Base-by-base conservation (phyloP, 2,329 filamentous ascomycete genomes). In the Cadophora gregata region DNA sequence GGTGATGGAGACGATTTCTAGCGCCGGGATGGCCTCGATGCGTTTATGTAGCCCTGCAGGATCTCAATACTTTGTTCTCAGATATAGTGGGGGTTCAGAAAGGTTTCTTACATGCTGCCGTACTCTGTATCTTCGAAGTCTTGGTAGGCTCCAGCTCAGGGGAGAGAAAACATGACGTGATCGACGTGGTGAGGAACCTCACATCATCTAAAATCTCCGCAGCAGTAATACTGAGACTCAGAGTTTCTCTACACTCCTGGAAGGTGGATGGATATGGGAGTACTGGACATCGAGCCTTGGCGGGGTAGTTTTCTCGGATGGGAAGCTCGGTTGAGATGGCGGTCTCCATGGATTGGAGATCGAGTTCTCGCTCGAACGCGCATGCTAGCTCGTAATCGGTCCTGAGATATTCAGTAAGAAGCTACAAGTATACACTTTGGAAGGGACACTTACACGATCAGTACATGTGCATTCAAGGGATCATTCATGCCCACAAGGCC, bases 161-260 rank as follows among this genome's bases (percentile, higher is more conserved):
- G 6, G 48, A 56, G 14, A 59, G 56, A 45, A 59, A 59, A n/a
- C 36, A 45, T 45, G 42, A 56, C 10, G 83, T 70, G 0, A 85
- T 80, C 3, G 79, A 73, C n/a, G 78, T 73, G 14, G 84, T 77
- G 1, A 86, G 76, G 24, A 80, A 80, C 5, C 83, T 80, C 73
- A 85, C 79, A 50, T 83, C 80, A 63, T 86, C 84, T 1, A 86
- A 80, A 59, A 86, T 82, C 19, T 80, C 78, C 3, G 83, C 82
- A 0, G 82, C 83, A 59, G 76, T 76, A 0, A 78, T 76, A 60
- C 84, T 81, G 12, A 86, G 73, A 19, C 77, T 76, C 1, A 84
- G 75, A 0, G 79, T 76, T 12, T 79, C 78, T 42, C 77, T 78
- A 27, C 80, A 83, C 38, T 79, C 79, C 4, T 77, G 72, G 70